Evolutionary conservation across 176 grass and related monocot genomes (phyloP).

Genomic region (Avena eriantha): DNA sequence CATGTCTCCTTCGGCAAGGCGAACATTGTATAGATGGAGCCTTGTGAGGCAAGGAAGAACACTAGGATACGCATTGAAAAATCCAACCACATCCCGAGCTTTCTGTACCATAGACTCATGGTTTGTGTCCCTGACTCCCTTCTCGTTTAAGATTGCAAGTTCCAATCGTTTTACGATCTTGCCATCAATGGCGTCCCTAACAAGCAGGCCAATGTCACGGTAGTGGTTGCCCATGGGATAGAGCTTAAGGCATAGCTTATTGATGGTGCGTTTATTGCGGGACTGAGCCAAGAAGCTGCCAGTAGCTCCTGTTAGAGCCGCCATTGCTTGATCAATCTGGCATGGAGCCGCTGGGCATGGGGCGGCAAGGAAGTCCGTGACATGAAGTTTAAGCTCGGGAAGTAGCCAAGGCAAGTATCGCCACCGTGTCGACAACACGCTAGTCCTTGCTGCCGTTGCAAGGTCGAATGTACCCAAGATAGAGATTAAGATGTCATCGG

Average conservation of each 20-base stretch:
- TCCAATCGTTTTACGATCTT: background rate
- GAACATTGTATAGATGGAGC: background rate
- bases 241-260: background rate
- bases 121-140: background rate
- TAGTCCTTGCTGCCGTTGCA: background rate
- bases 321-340: conserved; percentile 15
- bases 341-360: background rate
- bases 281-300: background rate
- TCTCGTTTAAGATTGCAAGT: background rate
- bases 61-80: background rate
- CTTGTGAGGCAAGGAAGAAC: conserved; percentile 3
- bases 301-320: background rate
- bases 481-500: background rate
- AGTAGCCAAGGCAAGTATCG: conserved; percentile 3
- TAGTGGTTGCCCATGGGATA: background rate
- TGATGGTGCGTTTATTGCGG: background rate
- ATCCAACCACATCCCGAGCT: background rate
- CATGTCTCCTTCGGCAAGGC: background rate
- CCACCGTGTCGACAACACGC: background rate
- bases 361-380: background rate
- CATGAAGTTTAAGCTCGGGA: background rate
- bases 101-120: background rate
- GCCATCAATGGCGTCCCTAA: background rate
- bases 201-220: background rate
- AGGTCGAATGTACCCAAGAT: background rate